phyloP scores from a whole-genome alignment of 75 land plant genomes.

The Pinus albicaulis region DNA sequence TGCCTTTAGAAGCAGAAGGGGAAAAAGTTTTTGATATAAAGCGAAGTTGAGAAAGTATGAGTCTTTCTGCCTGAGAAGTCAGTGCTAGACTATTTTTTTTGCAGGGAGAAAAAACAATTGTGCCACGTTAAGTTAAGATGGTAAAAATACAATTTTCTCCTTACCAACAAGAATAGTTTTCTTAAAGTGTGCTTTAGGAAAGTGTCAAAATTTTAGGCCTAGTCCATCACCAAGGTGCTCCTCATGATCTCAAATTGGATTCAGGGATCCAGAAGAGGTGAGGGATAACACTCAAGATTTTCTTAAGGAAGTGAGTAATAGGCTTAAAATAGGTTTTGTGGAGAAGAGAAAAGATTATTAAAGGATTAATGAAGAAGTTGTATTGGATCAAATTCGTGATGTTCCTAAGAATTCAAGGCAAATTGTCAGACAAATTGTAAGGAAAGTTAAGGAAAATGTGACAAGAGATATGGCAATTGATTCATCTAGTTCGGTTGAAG shows the following conservation, averaged over 20 bases:
- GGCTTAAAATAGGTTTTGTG: slow-evolving; percentile 42
- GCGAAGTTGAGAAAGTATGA: slow-evolving; percentile 1
- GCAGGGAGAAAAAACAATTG: background rate
- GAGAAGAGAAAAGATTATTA: slow-evolving; percentile 25
- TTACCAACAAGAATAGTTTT: slow-evolving; percentile 78
- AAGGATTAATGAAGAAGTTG: slow-evolving; percentile 21
- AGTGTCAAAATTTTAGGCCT: slow-evolving; percentile 22
- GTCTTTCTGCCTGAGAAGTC: slow-evolving; percentile 6
- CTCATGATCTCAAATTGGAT: slow-evolving; percentile 10
- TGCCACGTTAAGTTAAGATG: slow-evolving; percentile 1
- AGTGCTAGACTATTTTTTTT: background rate
- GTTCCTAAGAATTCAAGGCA: slow-evolving; percentile 52
- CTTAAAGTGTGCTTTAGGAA: slow-evolving; percentile 68
- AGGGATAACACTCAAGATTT: slow-evolving; percentile 51
- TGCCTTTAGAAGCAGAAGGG: slow-evolving; percentile 5
- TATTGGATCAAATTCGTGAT: slow-evolving; percentile 37
- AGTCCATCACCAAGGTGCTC: slow-evolving; percentile 17
- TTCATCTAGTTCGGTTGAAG: too few relatives aligned
- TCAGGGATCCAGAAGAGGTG: slow-evolving; percentile 22
- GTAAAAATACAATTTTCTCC: slow-evolving; percentile 11
- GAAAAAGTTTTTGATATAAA: slow-evolving; percentile 15
- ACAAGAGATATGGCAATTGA: slow-evolving; percentile 34
- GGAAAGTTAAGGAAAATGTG: slow-evolving; percentile 64
- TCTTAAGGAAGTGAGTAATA: slow-evolving; percentile 69
- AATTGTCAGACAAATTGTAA: slow-evolving; percentile 61